Conservation (phyloP, 371 early-diverging fungal genomes). For the Paraphysoderma sedebokerense region DNA sequence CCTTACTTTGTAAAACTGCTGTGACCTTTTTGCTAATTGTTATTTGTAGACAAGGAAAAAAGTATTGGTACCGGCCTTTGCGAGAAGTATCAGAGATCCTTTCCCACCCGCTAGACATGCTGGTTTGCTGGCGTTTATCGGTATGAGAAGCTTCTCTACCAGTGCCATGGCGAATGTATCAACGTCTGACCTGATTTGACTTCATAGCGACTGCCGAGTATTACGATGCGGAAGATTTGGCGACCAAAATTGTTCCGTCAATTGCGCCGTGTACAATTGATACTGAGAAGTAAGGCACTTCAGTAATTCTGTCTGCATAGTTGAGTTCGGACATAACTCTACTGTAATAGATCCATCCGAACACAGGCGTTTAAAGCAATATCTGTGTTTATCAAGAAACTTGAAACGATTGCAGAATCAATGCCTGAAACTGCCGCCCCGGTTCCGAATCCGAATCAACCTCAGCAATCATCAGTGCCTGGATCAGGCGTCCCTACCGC, state of each 20-base stretch:
- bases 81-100: slow-evolving; percentile 67
- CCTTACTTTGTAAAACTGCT: neutral
- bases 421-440: too few relatives aligned
- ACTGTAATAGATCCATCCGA: too few relatives aligned
- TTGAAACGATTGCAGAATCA: too few relatives aligned
- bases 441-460: too few relatives aligned
- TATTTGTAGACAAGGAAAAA: slow-evolving; percentile 39
- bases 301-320: too few relatives aligned
- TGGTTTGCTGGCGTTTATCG: slow-evolving; percentile 65
- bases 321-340: too few relatives aligned
- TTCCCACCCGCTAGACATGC: slow-evolving; percentile 83
- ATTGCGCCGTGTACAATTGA: slow-evolving; percentile 60
- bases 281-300: slow-evolving; percentile 76
- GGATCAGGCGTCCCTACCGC: too few relatives aligned
- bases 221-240: slow-evolving; percentile 54
- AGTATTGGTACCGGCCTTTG: slow-evolving; percentile 62
- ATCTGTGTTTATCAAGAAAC: too few relatives aligned
- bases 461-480: too few relatives aligned
- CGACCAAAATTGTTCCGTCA: slow-evolving; percentile 52
- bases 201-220: slow-evolving; percentile 43
- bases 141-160: slow-evolving; percentile 9
- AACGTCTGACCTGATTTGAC: too few relatives aligned
- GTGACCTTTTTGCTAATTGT: slow-evolving; percentile 1
- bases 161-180: neutral
- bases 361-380: too few relatives aligned